These are phyloP conservation scores for Excoecaria agallocha DNA, from an alignment of 345 rosid species.

Conservation along the genomic window DNA sequence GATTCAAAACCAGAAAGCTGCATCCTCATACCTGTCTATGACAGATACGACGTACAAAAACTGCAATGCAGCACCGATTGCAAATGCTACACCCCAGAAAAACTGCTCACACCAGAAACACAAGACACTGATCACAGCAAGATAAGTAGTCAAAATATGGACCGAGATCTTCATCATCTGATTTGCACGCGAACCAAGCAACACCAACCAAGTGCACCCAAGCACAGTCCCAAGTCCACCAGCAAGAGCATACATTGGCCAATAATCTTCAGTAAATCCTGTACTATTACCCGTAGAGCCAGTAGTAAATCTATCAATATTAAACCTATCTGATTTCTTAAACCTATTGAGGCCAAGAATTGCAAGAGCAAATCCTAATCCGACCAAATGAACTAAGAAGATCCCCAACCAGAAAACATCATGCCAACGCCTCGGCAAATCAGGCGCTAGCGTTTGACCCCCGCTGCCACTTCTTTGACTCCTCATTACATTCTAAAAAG, in stretches of 20 bases:
- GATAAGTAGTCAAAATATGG: slow-evolving; percentile 85
- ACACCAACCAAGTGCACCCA: slow-evolving; percentile 74
- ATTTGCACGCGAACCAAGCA: slow-evolving; percentile 70
- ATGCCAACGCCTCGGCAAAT: slow-evolving; percentile 68
- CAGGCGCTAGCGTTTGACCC: slow-evolving; percentile 41
- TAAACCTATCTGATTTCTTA: slow-evolving; percentile 65
- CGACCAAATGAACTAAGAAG: slow-evolving; percentile 65
- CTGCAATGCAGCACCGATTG: slow-evolving; percentile 75
- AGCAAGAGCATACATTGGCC: slow-evolving; percentile 88
- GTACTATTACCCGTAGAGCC: slow-evolving; percentile 37
- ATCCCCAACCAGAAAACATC: slow-evolving; percentile 88
- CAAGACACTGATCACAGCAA: slow-evolving; percentile 82
- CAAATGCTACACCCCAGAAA: slow-evolving; percentile 87
- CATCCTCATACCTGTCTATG: slow-evolving; percentile 68
- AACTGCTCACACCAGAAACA: slow-evolving; percentile 72
- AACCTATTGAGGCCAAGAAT: slow-evolving; percentile 79
- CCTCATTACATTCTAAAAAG: slow-evolving; percentile 56
- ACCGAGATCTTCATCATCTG: slow-evolving; percentile 88
- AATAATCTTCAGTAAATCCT: slow-evolving; percentile 75
- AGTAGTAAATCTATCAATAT: slow-evolving; percentile 56
- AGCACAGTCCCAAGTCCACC: slow-evolving; percentile 70
- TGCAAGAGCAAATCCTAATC: slow-evolving; percentile 53
- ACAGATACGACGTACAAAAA: slow-evolving; percentile 94
- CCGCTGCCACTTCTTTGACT: slow-evolving; percentile 51
- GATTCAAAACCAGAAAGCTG: not conserved